These are phyloP conservation scores for Phragmites australis DNA, from an alignment of 176 grass and related monocot genomes.

Conservation along the genomic window DNA sequence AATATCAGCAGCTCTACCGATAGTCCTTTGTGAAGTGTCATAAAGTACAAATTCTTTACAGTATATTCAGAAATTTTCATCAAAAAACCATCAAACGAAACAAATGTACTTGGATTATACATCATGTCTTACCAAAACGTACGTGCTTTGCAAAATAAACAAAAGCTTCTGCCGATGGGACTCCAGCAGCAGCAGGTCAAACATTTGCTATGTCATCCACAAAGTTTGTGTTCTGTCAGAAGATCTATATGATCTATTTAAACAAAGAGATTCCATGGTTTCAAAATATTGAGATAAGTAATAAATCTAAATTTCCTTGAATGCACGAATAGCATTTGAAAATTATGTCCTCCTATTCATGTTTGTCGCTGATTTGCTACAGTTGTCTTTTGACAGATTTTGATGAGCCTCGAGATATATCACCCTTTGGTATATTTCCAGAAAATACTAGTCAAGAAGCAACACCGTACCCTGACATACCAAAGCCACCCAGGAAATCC, in stretches of 20 bases:
- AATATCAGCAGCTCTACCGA: not conserved
- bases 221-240: not conserved
- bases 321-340: not conserved
- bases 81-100: not conserved
- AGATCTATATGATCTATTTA: not conserved
- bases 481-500: slow-evolving; percentile 62
- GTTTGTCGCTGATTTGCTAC: not conserved
- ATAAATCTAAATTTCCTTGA: no score
- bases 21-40: not conserved
- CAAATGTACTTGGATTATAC: not conserved
- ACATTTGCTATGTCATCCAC: slow-evolving; percentile 26
- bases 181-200: not conserved
- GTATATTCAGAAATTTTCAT: not conserved
- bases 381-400: slow-evolving; percentile 50
- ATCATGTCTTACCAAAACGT: not conserved
- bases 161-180: not conserved
- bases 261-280: not conserved
- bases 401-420: slow-evolving; percentile 69
- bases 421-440: slow-evolving; percentile 56
- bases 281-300: not conserved
- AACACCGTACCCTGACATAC: slow-evolving; percentile 58
- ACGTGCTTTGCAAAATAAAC: not conserved
- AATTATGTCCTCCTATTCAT: not conserved
- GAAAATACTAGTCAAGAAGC: slow-evolving; percentile 48
- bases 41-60: not conserved